phyloP scores from a whole-genome alignment of 2,329 filamentous ascomycete species.

The Ciborinia camelliae region DNA sequence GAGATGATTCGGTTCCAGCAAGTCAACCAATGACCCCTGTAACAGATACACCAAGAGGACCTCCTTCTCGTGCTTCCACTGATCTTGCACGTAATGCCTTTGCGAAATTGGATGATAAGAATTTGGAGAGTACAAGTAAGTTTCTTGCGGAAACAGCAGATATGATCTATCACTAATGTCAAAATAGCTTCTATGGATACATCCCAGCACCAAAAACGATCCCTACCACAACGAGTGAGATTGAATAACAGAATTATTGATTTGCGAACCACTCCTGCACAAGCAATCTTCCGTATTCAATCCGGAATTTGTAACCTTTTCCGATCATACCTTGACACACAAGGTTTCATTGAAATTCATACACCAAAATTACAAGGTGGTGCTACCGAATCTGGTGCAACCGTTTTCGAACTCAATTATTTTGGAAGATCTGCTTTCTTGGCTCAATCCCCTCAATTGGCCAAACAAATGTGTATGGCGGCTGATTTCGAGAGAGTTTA shows the following conservation, averaged over 20 bases:
- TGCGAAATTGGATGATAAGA: conserved; percentile 12
- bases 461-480: conserved; percentile 90
- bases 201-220: conserved; percentile 27
- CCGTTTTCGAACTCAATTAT: conserved; percentile 89
- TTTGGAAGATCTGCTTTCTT: conserved; percentile 84
- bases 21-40: conserved; percentile 15
- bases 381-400: conserved; percentile 86
- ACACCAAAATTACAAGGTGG: conserved; percentile 88
- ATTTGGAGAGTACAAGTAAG: conserved; percentile 21
- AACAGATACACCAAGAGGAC: conserved; percentile 12
- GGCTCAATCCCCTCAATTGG: conserved; percentile 86
- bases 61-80: conserved; percentile 12
- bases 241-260: conserved; percentile 78
- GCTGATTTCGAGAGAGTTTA: conserved; percentile 88
- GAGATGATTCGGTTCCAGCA: conserved; percentile 15
- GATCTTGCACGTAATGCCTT: conserved; percentile 19
- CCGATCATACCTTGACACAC: conserved; percentile 67
- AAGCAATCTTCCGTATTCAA: conserved; percentile 84
- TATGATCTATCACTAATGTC: background rate
- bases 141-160: conserved; percentile 14
- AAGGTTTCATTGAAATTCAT: conserved; percentile 88
- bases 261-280: conserved; percentile 79
- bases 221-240: conserved; percentile 50
- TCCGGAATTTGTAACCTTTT: conserved; percentile 78
- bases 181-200: conserved; percentile 30